Evolutionary conservation across 2,329 filamentous ascomycete genomes (phyloP), one percentile per base, ranked within the genome.

Genomic region (Fusarium abutilonis): DNA sequence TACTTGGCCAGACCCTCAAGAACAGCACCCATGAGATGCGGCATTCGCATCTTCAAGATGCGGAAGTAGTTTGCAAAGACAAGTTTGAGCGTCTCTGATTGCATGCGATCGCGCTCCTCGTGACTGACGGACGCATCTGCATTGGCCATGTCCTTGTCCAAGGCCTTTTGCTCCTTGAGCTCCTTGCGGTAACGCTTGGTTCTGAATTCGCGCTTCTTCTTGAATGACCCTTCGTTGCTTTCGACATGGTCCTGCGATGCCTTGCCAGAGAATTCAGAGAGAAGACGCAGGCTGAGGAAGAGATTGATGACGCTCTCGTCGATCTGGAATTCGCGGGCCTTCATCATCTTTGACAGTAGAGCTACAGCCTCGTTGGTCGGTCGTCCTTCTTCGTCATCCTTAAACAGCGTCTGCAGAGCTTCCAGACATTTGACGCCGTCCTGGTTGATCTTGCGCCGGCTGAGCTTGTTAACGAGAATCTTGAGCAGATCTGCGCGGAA

Each of bases 21-120:
- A 0, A 97, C 93, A 13, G 94, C 93, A n/a, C 95, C 95, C 92
- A 97, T 98, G 15, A 99, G 85, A 66, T 90, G 87, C 13, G 92
- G 89, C 21, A 87, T 84, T 23, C 93, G 87, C 50, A 88, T 83
- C 79, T 98, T 98, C 39, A 99, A 80, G 51, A 98, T 94, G 48
- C 93, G 89, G 77, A 99, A 98, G 79, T 99, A 99, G 3, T 89
- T 90, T 14, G 91, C 91, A 73, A 99, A 99, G 10, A 99, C 95
- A 56, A 97, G 83, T 78, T 98, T 99, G 47, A 99, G 79, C 2
- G 93, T 97, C 77, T 99, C 96, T 6, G 92, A 90, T 76, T 99
- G 95, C 84, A 96, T 95, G 68, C 89, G 87, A 72, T 98, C 95
- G 47, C 92, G 87, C 76, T 97, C 93, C 75, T 99, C 94, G 71